Evolutionary conservation across 2,329 filamentous ascomycete genomes (phyloP), one percentile per base, ranked within the genome.

Genomic region (Aspergillus sp.): DNA sequence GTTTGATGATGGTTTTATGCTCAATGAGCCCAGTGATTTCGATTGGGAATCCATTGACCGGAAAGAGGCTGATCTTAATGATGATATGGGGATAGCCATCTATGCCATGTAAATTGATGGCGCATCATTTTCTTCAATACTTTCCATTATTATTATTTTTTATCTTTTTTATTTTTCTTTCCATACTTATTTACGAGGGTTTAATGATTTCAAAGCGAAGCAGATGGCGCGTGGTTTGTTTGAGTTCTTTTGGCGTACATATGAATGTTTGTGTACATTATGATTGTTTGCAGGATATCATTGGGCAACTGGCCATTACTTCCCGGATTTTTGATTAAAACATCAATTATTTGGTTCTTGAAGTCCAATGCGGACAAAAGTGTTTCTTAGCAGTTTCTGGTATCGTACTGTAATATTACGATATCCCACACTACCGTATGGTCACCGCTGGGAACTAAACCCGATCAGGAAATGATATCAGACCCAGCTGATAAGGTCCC

Each of bases 21-120:
- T 58, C 50, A 60, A 57, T 35, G 59, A 64, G 5, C 51, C 60
- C 5, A 63, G 61, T 49, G 54, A 60, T 35, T 57, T 72, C 27
- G 66, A 73, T 46, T 73, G 70, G 68, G 67, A 72, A n/a, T 56
- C 56, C 10, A 49, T 68, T 33, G 62, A 67, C n/a, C 56, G 55
- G 9, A 62, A 62, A 19, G 60, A 63, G 25, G 55, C 57, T 20
- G 56, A 60, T 15, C 49, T 58, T 41, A 55, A 50, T 38, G 59
- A 63, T 42, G 60, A 60, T 44, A 52, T 49, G 42, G 56, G 52
- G 7, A 58, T 64, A 35, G 50, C 57, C 17, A 61, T 68, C 41
- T 56, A 54, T 42, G 55, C 61, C 35, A 55, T 61, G 48, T 66
- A 52, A 58, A 56, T 52, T 52, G 19, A 12, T 17, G 17, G 37